These are phyloP conservation scores for Ophiostoma populinum DNA, from an alignment of 2,329 filamentous ascomycete genomes.

Conservation along the genomic window DNA sequence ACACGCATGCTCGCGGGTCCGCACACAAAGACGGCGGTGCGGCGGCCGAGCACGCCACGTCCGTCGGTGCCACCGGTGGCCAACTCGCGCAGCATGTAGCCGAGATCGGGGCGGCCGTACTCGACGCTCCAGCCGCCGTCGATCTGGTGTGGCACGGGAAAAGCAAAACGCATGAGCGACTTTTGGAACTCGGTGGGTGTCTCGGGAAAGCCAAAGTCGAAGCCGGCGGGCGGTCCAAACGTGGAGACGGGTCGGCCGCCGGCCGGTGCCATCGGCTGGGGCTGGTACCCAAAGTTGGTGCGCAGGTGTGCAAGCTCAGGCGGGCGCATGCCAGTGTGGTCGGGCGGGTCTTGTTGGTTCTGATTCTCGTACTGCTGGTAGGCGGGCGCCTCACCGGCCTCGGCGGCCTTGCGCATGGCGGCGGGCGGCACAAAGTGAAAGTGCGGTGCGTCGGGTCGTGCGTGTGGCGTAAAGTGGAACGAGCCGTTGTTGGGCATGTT, in stretches of 20 bases:
- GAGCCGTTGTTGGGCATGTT: conserved; percentile 16
- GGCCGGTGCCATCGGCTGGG: neutral
- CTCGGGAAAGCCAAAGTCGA: conserved; percentile 66
- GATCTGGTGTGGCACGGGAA: conserved; percentile 50
- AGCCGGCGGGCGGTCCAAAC: conserved; percentile 43
- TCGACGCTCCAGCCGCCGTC: conserved; percentile 79
- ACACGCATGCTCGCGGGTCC: conserved; percentile 76
- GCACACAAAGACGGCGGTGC: conserved; percentile 85
- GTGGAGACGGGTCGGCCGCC: conserved; percentile 31
- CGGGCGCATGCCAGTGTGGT: conserved; percentile 17
- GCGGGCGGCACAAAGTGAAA: conserved; percentile 37
- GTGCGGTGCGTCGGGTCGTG: conserved; percentile 32
- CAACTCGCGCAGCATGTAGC: conserved; percentile 71
- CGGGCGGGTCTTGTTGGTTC: conserved; percentile 3
- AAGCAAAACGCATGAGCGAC: conserved; percentile 78
- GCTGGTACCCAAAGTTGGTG: conserved; percentile 22
- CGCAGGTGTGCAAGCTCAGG: conserved; percentile 42
- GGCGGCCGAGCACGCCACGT: conserved; percentile 53
- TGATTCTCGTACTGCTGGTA: conserved; percentile 5
- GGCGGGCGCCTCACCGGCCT: conserved; percentile 3
- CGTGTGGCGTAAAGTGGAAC: conserved; percentile 41
- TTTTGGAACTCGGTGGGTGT: conserved; percentile 81
- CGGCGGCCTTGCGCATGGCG: conserved; percentile 5
- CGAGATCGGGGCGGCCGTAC: conserved; percentile 77
- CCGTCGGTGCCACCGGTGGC: conserved; percentile 52